Evolutionary conservation across 2,329 filamentous ascomycete species (phyloP).

Genomic region (Fusarium scirpi): DNA sequence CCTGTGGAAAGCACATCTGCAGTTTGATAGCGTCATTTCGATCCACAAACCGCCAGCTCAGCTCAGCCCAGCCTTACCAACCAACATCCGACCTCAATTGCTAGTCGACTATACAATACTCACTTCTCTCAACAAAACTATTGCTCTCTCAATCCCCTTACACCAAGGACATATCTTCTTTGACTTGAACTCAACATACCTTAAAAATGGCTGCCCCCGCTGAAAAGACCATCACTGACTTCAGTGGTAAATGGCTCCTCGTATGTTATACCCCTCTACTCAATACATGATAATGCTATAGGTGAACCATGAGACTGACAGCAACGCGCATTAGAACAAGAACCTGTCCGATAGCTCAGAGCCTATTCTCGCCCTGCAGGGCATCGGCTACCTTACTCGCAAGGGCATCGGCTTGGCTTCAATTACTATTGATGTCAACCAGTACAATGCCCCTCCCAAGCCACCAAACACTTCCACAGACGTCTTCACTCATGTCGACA

Average conservation of each 20-base stretch:
- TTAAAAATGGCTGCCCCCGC: slow-evolving; percentile 77
- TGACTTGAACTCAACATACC: not conserved
- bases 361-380: slow-evolving; percentile 77
- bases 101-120: not conserved
- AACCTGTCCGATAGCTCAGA: slow-evolving; percentile 76
- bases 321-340: slow-evolving; percentile 73
- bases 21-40: slow-evolving; percentile 38
- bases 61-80: slow-evolving; percentile 18
- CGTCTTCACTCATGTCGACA: slow-evolving; percentile 71
- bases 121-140: slow-evolving; percentile 4
- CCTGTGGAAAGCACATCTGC: slow-evolving; percentile 12
- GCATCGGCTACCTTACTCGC: slow-evolving; percentile 77
- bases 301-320: slow-evolving; percentile 12
- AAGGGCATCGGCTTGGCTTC: slow-evolving; percentile 77
- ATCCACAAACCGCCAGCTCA: slow-evolving; percentile 26
- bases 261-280: slow-evolving; percentile 57
- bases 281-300: not conserved
- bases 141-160: not conserved
- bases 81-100: not conserved
- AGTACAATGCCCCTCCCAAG: slow-evolving; percentile 62
- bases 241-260: slow-evolving; percentile 77
- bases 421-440: slow-evolving; percentile 72
- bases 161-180: not conserved
- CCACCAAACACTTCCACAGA: slow-evolving; percentile 56
- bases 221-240: slow-evolving; percentile 73